phyloP scores from a whole-genome alignment of 257 asterid species.

The Oldenlandia corymbosa region DNA sequence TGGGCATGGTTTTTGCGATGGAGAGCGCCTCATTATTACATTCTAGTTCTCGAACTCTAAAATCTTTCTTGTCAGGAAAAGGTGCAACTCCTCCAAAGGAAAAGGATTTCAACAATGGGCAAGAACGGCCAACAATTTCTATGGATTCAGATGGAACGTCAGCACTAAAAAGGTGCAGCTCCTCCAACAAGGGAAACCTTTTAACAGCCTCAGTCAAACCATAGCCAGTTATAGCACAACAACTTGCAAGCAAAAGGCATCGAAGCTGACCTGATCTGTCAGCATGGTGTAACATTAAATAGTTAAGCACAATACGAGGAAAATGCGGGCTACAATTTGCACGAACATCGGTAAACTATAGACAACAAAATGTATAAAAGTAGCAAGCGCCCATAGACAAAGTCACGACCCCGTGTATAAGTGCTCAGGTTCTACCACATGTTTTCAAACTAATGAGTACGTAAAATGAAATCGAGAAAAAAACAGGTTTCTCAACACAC shows the following conservation, averaged over 20 bases:
- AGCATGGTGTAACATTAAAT: background rate
- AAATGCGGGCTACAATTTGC: background rate
- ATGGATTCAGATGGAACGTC: background rate
- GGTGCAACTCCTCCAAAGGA: constrained; percentile 17
- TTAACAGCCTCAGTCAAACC: constrained; percentile 27
- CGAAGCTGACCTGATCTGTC: constrained; percentile 38
- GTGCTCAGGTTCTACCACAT: background rate
- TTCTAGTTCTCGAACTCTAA: too few species aligned
- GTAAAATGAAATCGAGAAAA: background rate
- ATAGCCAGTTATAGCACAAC: constrained; percentile 11
- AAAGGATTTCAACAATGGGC: constrained; percentile 37
- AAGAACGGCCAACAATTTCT: constrained; percentile 32
- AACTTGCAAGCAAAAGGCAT: constrained; percentile 26
- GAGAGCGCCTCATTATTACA: constrained; percentile 29
- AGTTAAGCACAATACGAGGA: background rate
- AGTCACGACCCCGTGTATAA: background rate
- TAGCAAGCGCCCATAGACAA: background rate
- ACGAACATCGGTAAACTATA: background rate
- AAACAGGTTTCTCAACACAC: too few species aligned
- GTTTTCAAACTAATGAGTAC: background rate
- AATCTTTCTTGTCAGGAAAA: too few species aligned
- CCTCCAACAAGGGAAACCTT: constrained; percentile 37
- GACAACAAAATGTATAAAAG: background rate
- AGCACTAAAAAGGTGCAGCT: constrained; percentile 32
- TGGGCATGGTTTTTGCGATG: constrained; percentile 39